Evolutionary conservation across 768 basidiomycete species (phyloP).

Genomic region (Leccinellum albellum): DNA sequence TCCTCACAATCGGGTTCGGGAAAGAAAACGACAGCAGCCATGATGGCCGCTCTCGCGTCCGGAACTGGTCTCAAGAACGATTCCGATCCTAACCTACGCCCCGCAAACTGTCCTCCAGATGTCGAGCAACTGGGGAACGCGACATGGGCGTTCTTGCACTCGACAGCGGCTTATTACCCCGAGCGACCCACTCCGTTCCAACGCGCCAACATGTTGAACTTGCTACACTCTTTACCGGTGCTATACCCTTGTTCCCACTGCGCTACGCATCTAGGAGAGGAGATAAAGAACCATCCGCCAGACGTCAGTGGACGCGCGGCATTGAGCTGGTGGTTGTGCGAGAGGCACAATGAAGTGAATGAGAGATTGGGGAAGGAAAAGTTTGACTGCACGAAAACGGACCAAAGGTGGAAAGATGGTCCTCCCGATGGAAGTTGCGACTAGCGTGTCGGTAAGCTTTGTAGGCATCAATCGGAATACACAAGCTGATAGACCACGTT

Average conservation of each 20-base stretch:
- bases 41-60: slow-evolving; percentile 34
- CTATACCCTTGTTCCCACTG: slow-evolving; percentile 90
- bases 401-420: slow-evolving; percentile 92
- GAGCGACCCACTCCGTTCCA: slow-evolving; percentile 71
- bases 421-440: slow-evolving; percentile 86
- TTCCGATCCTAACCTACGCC: slow-evolving; percentile 37
- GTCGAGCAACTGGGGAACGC: slow-evolving; percentile 85
- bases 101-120: slow-evolving; percentile 82
- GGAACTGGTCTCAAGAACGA: slow-evolving; percentile 28
- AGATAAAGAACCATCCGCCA: slow-evolving; percentile 64
- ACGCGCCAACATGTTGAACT: slow-evolving; percentile 77
- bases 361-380: slow-evolving; percentile 73
- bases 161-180: slow-evolving; percentile 94
- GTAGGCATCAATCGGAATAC: not conserved
- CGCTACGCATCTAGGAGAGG: slow-evolving; percentile 74
- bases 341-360: slow-evolving; percentile 92
- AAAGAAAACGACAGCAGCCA: slow-evolving; percentile 30
- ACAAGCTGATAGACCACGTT: not conserved
- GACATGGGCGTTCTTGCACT: slow-evolving; percentile 96
- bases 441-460: slow-evolving; percentile 34
- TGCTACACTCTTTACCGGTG: slow-evolving; percentile 72
- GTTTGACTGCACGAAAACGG: slow-evolving; percentile 81
- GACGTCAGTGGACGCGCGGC: slow-evolving; percentile 68
- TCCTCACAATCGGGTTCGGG: slow-evolving; percentile 28
- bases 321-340: slow-evolving; percentile 84